Conservation (phyloP, 441 rosid genomes). For the Pelargonium myrrhifolium region DNA sequence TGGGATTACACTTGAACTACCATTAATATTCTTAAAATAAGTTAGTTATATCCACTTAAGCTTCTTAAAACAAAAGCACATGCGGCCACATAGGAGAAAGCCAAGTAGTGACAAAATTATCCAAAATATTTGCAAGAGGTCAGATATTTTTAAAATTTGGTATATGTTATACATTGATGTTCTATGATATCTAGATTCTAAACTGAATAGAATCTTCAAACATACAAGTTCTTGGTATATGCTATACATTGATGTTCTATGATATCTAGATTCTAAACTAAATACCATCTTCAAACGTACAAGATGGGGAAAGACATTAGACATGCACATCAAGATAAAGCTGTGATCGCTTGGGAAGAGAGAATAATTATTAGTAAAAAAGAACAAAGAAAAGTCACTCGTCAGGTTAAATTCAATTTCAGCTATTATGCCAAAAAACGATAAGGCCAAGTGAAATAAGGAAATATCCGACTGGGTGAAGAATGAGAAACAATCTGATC, state of each 20-base stretch:
- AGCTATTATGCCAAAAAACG: background rate
- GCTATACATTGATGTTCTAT: background rate
- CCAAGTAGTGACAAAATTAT: too few relatives aligned
- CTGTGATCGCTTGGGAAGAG: background rate
- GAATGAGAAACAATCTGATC: background rate
- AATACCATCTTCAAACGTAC: background rate
- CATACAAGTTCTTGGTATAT: too few relatives aligned
- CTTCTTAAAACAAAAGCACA: too few relatives aligned
- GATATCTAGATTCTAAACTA: slow-evolving; percentile 4
- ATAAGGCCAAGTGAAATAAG: slow-evolving; percentile 3
- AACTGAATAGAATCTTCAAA: slow-evolving; percentile 5
- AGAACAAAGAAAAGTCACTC: background rate
- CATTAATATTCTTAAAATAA: too few relatives aligned
- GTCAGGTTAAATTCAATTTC: background rate
- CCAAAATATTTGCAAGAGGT: too few relatives aligned
- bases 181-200: slow-evolving; percentile 2
- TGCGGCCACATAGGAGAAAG: too few relatives aligned
- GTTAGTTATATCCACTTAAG: too few relatives aligned
- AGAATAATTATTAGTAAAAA: background rate
- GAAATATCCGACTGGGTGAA: background rate
- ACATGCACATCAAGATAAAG: background rate
- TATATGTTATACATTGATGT: slow-evolving; percentile 1
- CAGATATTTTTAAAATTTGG: background rate
- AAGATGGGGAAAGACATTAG: too few relatives aligned
- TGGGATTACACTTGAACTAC: too few relatives aligned